Base-by-base conservation (phyloP, 371 early-diverging fungal genomes). In the Chytridium lagenaria region DNA sequence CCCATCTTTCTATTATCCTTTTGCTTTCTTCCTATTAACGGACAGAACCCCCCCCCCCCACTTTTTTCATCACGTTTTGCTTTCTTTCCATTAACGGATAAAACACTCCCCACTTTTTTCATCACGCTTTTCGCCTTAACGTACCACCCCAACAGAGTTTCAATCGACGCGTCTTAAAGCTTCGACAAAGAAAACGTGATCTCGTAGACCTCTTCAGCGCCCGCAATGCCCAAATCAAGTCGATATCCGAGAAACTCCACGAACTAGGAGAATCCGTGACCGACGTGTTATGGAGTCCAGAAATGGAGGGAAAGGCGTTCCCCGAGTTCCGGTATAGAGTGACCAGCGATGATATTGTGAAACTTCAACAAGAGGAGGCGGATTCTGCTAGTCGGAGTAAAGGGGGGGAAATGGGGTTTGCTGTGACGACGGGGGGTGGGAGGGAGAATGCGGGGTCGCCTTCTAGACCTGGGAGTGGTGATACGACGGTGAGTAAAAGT, bases 291-390 rank as follows among this genome's bases (percentile, higher is more conserved):
- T 77, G 75, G 78, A 61, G 57, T 0, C 81, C 79, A 1, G 61
- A 52, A 0, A 77, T 83, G 74, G 85, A 85, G 64, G 77, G 71
- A 61, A 55, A 69, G 16, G 79, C 80, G 31, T 83, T 71, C 40
- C 86, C 86, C 7, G 83, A 84, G 64, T 55, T 73, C 23, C 74
- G 84, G 19, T 77, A 77, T 71, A 69, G 49, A 1, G 83, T 86
- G 12, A 80, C 78, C 0, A 64, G 73, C 1, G 80, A 55, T 0
- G 86, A 86, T 68, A 80, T 86, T 40, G 68, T 52, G 31, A 69
- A 73, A 34, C 71, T 83, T 33, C 66, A 78, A 34, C 59, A 73
- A 23, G 76, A 80, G 19, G 83, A 84, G 50, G 71, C 69, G 19
- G 67, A 63, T 44, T 69, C 77, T 16, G 72, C 75, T 15, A 55